These are phyloP conservation scores for Asterella californica DNA, from an alignment of 225 moss, liverwort and hornwort species.

Conservation along the genomic window DNA sequence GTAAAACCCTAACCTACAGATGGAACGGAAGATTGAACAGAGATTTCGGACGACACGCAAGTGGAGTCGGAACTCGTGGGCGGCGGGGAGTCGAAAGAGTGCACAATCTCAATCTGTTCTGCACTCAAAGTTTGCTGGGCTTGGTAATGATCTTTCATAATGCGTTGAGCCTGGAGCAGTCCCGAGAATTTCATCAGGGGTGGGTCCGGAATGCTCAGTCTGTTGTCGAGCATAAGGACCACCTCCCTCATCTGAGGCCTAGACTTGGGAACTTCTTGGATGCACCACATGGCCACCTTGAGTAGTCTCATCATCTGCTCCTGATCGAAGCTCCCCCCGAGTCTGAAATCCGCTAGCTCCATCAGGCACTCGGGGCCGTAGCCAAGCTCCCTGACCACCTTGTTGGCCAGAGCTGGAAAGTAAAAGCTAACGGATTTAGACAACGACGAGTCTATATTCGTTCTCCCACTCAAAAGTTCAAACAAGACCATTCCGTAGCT, in stretches of 20 bases:
- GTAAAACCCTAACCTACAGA: background rate
- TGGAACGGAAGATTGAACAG: background rate
- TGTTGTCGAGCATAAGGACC: constrained; percentile 33
- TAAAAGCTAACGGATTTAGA: background rate
- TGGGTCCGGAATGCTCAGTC: constrained; percentile 24
- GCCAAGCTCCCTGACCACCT: constrained; percentile 22
- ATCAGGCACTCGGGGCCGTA: constrained; percentile 16
- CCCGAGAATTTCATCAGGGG: constrained; percentile 22
- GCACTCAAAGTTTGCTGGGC: background rate
- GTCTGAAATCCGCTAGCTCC: constrained; percentile 18
- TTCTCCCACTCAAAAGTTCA: constrained; percentile 61
- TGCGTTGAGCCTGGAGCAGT: constrained; percentile 5
- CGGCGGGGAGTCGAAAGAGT: background rate
- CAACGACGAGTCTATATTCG: constrained; percentile 46
- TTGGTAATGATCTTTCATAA: background rate
- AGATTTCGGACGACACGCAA: background rate
- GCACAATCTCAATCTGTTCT: constrained; percentile 6
- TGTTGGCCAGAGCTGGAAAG: background rate
- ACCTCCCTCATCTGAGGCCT: constrained; percentile 36
- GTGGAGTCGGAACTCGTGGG: background rate
- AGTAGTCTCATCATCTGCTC: constrained; percentile 23
- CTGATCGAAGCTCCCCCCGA: constrained; percentile 11
- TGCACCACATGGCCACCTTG: constrained; percentile 33
- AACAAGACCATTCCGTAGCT: constrained; percentile 43
- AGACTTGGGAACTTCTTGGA: constrained; percentile 26